Evolutionary conservation across 257 asterid genomes (phyloP).

Genomic region (Solanum appendiculatum): DNA sequence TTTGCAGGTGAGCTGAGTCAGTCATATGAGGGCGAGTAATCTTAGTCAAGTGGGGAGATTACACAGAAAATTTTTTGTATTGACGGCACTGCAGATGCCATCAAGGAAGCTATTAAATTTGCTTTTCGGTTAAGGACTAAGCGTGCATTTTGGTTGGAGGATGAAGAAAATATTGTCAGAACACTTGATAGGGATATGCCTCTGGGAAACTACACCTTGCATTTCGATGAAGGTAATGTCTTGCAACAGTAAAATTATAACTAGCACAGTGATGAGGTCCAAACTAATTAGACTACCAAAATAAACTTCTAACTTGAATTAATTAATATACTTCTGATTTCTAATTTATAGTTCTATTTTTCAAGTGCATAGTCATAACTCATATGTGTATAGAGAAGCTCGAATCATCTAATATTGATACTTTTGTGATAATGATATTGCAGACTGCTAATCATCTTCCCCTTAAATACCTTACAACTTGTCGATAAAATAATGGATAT

Average conservation of each 20-base stretch:
- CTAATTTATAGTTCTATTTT: neutral
- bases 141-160: constrained; percentile 96
- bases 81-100: constrained; percentile 68
- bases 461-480: neutral
- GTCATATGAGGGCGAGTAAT: constrained; percentile 71
- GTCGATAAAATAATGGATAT: neutral
- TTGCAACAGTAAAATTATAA: neutral
- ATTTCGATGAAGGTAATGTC: constrained; percentile 72
- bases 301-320: neutral
- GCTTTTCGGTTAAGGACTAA: constrained; percentile 71
- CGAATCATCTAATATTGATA: neutral
- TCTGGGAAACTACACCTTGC: constrained; percentile 75
- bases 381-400: neutral
- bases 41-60: constrained; percentile 64
- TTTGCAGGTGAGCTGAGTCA: constrained; percentile 56
- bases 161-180: constrained; percentile 65
- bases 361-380: neutral
- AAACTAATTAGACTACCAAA: neutral
- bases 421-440: too few species aligned
- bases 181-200: constrained; percentile 93
- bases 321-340: neutral
- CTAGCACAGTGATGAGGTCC: neutral
- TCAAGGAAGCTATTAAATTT: constrained; percentile 73
- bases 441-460: neutral
- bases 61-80: constrained; percentile 68